Base-by-base conservation (phyloP, 2,329 filamentous ascomycete genomes). In the Fusarium armeniacum region DNA sequence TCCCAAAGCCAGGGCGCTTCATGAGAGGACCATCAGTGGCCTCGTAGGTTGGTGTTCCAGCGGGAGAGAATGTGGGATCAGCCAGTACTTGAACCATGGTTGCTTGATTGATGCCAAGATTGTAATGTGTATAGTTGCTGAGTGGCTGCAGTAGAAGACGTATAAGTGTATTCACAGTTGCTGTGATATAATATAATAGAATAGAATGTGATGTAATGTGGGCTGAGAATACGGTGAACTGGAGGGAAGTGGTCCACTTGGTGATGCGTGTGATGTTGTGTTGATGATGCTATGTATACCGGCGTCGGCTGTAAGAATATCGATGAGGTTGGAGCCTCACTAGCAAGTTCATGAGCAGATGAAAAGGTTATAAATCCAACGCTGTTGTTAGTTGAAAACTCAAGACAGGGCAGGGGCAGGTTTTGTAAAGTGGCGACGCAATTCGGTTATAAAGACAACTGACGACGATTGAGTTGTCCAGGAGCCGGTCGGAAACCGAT, bases 21-120 rank as follows among this genome's bases (percentile, higher is more conserved):
- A 45, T 54, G 20, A 63, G 62, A 45, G 65, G 44, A 20, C 67
- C 69, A 62, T 77, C 70, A 26, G 62, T 56, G 22, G 63, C 55
- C 45, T 78, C 76, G 22, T 73, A 65, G 44, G 62, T 62, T 11
- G 71, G 64, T 36, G 65, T 72, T 52, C 73, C 72, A 36, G 64
- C 58, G 38, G 73, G 74, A 24, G 77, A 75, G 52, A 76, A 70
- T 46, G 76, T 50, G 35, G 73, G 74, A 63, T 76, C 72, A 53
- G 71, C 68, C 18, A 79, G 69, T 36, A 79, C 46, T 65, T 78
- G 78, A 61, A 79, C 78, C 78, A 79, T 79, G 44, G 49, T 74
- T 62, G 40, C 43, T 56, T 35, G 15, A 13, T 35, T 40, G 35
- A 20, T 51, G 47, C 30, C 41, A 26, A 20, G 43, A 60, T 20